phyloP scores from a whole-genome alignment of 805 yeast genomes.

The Pichia californica region DNA sequence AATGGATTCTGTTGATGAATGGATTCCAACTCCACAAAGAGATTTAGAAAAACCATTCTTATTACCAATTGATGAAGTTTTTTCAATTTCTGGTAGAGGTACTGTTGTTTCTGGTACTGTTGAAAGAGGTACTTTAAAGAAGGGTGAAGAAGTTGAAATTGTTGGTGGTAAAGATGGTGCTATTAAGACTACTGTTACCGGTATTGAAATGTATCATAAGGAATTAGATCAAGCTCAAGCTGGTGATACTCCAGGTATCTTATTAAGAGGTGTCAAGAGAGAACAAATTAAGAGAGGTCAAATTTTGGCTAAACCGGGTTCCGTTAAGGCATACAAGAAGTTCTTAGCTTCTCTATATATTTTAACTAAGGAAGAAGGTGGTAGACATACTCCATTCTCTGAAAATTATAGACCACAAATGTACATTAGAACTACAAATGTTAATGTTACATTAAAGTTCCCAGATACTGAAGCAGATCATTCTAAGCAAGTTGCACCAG shows the following conservation, averaged over 20 bases:
- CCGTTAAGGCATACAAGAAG: conserved; percentile 89
- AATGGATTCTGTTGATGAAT: conserved; percentile 86
- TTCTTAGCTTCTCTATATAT: conserved; percentile 90
- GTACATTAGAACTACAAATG: conserved; percentile 94
- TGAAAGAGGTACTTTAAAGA: conserved; percentile 95
- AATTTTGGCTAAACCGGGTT: conserved; percentile 90
- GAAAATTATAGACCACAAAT: conserved; percentile 97
- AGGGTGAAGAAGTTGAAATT: conserved; percentile 97
- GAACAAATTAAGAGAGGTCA: conserved; percentile 96
- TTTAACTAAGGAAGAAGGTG: conserved; percentile 96
- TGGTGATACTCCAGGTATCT: conserved; percentile 98
- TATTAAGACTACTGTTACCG: conserved; percentile 90
- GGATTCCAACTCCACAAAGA: conserved; percentile 94
- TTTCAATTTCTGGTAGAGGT: conserved; percentile 99
- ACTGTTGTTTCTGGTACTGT: conserved; percentile 99
- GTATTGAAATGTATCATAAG: conserved; percentile 99
- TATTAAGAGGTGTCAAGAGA: conserved; percentile 97
- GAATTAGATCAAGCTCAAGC: conserved; percentile 97
- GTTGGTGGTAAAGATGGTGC: conserved; percentile 88
- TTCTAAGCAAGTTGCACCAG: conserved; percentile 90
- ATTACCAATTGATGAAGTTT: conserved; percentile 95
- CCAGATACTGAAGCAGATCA: conserved; percentile 76
- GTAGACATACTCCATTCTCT: conserved; percentile 96
- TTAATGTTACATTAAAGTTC: conserved; percentile 84
- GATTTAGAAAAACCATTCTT: conserved; percentile 94